Conservation (phyloP, 192 early-diverging fungal genomes). For the Endogone sp. region DNA sequence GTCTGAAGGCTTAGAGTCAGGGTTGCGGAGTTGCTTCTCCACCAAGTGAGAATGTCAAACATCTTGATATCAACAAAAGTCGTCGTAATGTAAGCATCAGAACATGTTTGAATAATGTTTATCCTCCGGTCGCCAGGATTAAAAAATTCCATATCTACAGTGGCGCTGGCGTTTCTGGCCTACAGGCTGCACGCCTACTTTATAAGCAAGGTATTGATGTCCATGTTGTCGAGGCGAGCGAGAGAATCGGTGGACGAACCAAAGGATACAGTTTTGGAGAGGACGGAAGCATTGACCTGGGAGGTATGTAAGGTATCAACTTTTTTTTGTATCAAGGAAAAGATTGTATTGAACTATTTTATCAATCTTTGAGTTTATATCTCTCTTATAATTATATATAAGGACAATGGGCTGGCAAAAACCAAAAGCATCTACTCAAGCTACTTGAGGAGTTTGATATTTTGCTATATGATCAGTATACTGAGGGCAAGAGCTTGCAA, state of each 20-base stretch:
- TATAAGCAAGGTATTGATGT: slow-evolving; percentile 12
- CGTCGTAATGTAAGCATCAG: neutral
- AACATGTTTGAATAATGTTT: too few species aligned
- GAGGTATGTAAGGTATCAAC: slow-evolving; percentile 5
- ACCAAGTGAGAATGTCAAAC: neutral
- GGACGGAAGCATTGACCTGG: slow-evolving; percentile 10
- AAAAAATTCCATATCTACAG: too few species aligned
- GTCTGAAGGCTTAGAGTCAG: too few species aligned
- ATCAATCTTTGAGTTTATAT: too few species aligned
- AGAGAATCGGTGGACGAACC: slow-evolving; percentile 13
- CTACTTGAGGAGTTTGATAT: slow-evolving; percentile 10
- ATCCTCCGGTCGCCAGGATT: too few species aligned
- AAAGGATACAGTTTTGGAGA: neutral
- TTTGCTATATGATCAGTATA: slow-evolving; percentile 5
- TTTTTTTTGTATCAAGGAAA: neutral
- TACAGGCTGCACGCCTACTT: slow-evolving; percentile 9
- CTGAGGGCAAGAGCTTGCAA: slow-evolving; percentile 7
- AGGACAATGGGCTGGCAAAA: slow-evolving; percentile 18
- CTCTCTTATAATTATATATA: too few species aligned
- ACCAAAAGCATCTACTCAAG: slow-evolving; percentile 7
- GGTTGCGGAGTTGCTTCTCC: too few species aligned
- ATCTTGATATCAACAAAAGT: neutral
- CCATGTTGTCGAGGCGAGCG: slow-evolving; percentile 8
- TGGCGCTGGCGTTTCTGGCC: slow-evolving; percentile 14
- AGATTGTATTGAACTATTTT: too few species aligned